Evolutionary conservation across 1,284 basidiomycete species (phyloP).

Genomic region (Cryptococcus wingfieldii): DNA sequence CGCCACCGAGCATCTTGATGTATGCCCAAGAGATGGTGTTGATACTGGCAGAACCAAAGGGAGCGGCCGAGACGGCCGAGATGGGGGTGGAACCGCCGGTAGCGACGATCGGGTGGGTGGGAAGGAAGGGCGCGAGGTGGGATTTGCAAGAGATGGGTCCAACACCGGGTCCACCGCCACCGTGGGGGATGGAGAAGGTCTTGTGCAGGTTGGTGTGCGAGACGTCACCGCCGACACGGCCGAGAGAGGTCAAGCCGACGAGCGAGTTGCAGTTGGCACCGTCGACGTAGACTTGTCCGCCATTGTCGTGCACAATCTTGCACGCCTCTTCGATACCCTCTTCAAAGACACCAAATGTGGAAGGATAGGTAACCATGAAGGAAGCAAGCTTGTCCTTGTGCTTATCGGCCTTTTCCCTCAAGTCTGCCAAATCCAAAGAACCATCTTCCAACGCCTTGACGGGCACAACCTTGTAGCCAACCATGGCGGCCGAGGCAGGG

Average conservation of each 20-base stretch:
- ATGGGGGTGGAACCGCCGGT: constrained; percentile 71
- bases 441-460: constrained; percentile 86
- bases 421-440: constrained; percentile 81
- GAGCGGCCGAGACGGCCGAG: constrained; percentile 82
- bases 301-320: constrained; percentile 87
- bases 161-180: constrained; percentile 87
- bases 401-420: constrained; percentile 80
- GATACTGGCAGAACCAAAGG: constrained; percentile 91
- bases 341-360: constrained; percentile 97
- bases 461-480: constrained; percentile 90
- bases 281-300: constrained; percentile 96
- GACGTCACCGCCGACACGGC: constrained; percentile 91
- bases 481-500: constrained; percentile 93
- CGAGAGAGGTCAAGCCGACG: constrained; percentile 92
- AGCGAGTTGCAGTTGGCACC: constrained; percentile 96
- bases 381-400: constrained; percentile 89
- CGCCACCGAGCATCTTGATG: constrained; percentile 94
- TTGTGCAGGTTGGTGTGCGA: constrained; percentile 98
- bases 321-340: constrained; percentile 87
- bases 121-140: constrained; percentile 91
- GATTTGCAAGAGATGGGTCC: constrained; percentile 92
- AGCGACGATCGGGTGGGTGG: constrained; percentile 73
- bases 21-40: constrained; percentile 97
- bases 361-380: constrained; percentile 97
- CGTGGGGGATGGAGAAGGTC: constrained; percentile 69